Percentiles rank a stretch among this genome's conserved stretches.
Evolutionary conservation across 192 early-diverging fungal genomes (phyloP).

Genomic region (Linnemannia elongata): DNA sequence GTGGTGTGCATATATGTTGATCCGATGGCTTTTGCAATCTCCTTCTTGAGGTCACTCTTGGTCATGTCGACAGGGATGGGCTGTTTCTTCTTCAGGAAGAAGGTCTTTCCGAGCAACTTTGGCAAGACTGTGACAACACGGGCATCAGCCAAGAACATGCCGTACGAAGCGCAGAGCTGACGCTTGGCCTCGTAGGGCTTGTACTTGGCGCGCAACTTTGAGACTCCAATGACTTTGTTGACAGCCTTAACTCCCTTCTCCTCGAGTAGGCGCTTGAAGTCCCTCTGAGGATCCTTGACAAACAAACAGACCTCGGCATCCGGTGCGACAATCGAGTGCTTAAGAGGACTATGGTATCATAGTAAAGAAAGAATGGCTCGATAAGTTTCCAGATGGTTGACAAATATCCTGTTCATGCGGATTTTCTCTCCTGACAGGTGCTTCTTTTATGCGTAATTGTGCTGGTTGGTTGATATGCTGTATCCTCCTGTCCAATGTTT

Average conservation of each 20-base stretch:
- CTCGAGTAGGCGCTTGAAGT: slow-evolving; percentile 81
- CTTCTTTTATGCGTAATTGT: neutral
- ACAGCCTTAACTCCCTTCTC: slow-evolving; percentile 73
- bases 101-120: slow-evolving; percentile 83
- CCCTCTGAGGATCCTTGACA: slow-evolving; percentile 86
- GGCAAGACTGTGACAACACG: slow-evolving; percentile 82
- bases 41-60: slow-evolving; percentile 68
- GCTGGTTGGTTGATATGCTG: neutral
- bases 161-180: slow-evolving; percentile 78
- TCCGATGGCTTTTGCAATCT: slow-evolving; percentile 70
- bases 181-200: slow-evolving; percentile 86
- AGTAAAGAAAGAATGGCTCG: neutral
- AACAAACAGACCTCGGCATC: slow-evolving; percentile 88
- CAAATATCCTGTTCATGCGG: neutral
- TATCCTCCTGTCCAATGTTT: neutral
- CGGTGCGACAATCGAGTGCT: slow-evolving; percentile 73
- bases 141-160: slow-evolving; percentile 92
- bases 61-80: slow-evolving; percentile 81
- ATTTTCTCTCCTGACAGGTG: neutral
- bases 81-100: slow-evolving; percentile 88
- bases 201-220: slow-evolving; percentile 85
- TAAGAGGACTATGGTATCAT: slow-evolving; percentile 68
- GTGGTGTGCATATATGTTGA: slow-evolving; percentile 75
- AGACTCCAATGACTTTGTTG: slow-evolving; percentile 80
- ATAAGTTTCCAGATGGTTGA: neutral